These are phyloP conservation scores for Isoetes taiwanensis DNA, from an alignment of 75 land plant genomes.

Conservation along the genomic window DNA sequence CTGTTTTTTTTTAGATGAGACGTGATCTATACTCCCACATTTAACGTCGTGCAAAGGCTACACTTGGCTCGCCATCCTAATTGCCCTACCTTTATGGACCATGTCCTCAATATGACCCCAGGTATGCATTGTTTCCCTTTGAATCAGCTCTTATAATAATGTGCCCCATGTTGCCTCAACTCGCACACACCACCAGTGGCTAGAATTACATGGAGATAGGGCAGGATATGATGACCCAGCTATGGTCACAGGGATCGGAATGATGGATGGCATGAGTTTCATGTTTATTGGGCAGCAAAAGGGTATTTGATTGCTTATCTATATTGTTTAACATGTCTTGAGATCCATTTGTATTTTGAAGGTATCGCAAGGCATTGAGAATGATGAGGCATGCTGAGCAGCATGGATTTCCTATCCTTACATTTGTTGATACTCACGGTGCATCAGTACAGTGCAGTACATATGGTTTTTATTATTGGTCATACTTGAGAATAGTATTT, in stretches of 20 bases:
- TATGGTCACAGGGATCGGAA: conserved; percentile 75
- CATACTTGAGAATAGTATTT: too few relatives aligned
- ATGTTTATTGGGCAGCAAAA: conserved; percentile 95
- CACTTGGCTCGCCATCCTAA: conserved; percentile 90
- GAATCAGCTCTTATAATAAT: too few relatives aligned
- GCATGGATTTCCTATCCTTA: conserved; percentile 75
- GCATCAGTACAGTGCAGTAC: too few relatives aligned
- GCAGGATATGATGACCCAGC: conserved; percentile 95
- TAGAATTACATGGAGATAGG: conserved; percentile 91
- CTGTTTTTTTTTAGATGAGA: conserved; percentile 38
- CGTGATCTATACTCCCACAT: conserved; percentile 51
- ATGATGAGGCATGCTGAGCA: conserved; percentile 86
- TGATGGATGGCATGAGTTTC: conserved; percentile 61
- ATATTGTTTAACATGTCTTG: too few relatives aligned
- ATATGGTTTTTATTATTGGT: too few relatives aligned
- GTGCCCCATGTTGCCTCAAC: too few relatives aligned
- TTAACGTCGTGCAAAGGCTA: conserved; percentile 75
- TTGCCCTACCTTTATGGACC: conserved; percentile 85
- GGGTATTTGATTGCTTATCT: conserved; percentile 20
- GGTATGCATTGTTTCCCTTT: conserved; percentile 34
- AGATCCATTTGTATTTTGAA: conserved; percentile 23
- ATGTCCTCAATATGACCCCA: conserved; percentile 71
- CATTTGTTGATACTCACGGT: conserved; percentile 88
- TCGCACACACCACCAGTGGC: too few relatives aligned
- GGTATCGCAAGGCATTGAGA: conserved; percentile 78